A percentile compares a stretch with the other conserved stretches of the same genome.
Conservation (phyloP, 2,329 filamentous ascomycete genomes). For the Camillea tinctor region DNA sequence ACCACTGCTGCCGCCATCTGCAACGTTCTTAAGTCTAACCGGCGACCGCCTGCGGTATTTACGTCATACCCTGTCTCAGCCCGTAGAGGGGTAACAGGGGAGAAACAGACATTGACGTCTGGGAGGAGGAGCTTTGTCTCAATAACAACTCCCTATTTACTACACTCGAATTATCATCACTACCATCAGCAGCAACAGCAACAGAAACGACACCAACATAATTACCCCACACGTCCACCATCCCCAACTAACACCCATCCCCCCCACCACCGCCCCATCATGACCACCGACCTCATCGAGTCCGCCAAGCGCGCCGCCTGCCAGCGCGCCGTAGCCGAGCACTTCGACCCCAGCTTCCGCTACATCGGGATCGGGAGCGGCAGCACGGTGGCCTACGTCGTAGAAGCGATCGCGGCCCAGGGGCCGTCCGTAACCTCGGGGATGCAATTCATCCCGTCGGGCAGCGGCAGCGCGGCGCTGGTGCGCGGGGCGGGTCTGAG, state of each 20-base stretch:
- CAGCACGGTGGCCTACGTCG: conserved; percentile 81
- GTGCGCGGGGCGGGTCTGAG: conserved; percentile 77
- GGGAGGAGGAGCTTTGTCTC: background rate
- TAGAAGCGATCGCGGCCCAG: conserved; percentile 72
- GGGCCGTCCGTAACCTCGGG: conserved; percentile 50
- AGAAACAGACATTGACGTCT: background rate
- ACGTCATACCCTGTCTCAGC: background rate
- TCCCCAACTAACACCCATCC: background rate
- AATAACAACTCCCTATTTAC: background rate
- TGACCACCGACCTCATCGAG: conserved; percentile 51
- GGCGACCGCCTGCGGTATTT: background rate
- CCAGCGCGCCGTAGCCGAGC: conserved; percentile 62
- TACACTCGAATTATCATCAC: too few species aligned
- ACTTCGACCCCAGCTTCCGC: conserved; percentile 76
- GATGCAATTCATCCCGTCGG: conserved; percentile 90
- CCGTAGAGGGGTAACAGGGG: background rate
- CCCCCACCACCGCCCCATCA: conserved; percentile 11
- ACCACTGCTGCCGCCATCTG: conserved; percentile 2
- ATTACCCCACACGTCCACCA: background rate
- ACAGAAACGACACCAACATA: background rate
- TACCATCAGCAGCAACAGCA: background rate
- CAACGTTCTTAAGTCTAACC: background rate
- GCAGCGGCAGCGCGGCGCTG: conserved; percentile 84
- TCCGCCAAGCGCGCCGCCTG: conserved; percentile 74
- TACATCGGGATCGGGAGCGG: conserved; percentile 85